Evolutionary conservation across 805 yeast species (phyloP).

Genomic region (Suhomyces emberorum): DNA sequence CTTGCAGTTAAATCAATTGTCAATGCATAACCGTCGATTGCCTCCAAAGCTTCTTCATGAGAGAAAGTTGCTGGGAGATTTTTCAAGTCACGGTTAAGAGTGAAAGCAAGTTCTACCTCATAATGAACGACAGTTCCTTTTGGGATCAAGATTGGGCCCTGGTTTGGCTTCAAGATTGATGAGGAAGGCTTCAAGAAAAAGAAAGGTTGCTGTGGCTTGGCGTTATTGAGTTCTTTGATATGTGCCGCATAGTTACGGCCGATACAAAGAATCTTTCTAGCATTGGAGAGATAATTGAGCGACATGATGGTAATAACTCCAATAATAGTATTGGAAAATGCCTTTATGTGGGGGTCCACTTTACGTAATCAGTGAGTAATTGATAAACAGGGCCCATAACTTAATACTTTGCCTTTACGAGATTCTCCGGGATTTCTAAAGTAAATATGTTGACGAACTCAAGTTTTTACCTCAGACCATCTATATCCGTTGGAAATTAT

Average conservation of each 20-base stretch:
- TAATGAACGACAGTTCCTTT: constrained; percentile 79
- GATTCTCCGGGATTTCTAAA: no score
- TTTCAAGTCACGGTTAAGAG: constrained; percentile 61
- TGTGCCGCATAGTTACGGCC: constrained; percentile 99
- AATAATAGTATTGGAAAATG: no score
- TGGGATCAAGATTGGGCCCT: constrained; percentile 83
- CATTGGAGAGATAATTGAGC: constrained; percentile 51
- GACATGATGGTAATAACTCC: constrained; percentile 16
- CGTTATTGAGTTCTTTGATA: constrained; percentile 81
- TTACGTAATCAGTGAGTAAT: no score
- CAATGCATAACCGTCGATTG: constrained; percentile 82
- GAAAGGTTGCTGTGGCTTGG: constrained; percentile 81
- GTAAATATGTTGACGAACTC: no score
- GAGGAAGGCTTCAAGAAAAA: constrained; percentile 90
- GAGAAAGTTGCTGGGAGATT: constrained; percentile 60
- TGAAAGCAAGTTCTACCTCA: constrained; percentile 87
- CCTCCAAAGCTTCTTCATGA: constrained; percentile 65
- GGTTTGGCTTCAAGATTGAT: constrained; percentile 53
- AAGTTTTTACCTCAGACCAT: no score
- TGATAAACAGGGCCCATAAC: no score
- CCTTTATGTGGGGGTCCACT: no score
- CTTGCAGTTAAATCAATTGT: constrained; percentile 95
- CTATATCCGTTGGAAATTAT: no score
- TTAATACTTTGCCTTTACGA: no score
- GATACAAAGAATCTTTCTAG: constrained; percentile 84